phyloP scores from a whole-genome alignment of 768 basidiomycete genomes.

The Roridomyces roridus region DNA sequence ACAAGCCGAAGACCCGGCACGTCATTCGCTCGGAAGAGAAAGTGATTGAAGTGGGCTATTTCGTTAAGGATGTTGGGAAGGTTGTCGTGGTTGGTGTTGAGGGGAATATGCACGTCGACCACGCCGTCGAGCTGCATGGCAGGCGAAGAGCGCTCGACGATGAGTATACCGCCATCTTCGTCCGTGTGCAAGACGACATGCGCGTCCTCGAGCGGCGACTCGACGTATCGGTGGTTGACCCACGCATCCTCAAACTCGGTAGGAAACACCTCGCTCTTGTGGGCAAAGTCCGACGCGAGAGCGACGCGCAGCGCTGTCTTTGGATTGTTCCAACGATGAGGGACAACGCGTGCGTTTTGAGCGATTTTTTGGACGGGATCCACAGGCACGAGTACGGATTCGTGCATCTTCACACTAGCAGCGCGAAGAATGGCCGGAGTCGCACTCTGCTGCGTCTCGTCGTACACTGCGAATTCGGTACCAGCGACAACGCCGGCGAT shows the following conservation, averaged over 20 bases:
- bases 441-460: not conserved
- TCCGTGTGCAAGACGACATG: not conserved
- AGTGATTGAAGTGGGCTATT: constrained; percentile 9
- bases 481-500: constrained; percentile 7
- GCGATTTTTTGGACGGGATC: too few relatives aligned
- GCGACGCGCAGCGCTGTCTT: not conserved
- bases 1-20: too few relatives aligned
- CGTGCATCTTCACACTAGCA: too few relatives aligned
- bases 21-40: not conserved
- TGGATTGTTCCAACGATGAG: not conserved
- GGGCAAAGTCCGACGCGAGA: not conserved
- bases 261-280: not conserved
- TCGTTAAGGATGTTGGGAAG: not conserved
- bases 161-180: not conserved
- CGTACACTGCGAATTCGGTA: constrained; percentile 3
- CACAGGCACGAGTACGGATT: too few relatives aligned
- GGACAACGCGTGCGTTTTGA: not conserved
- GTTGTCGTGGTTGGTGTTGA: not conserved
- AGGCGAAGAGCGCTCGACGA: not conserved
- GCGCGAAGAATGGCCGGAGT: too few relatives aligned
- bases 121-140: not conserved
- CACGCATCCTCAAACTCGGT: too few relatives aligned
- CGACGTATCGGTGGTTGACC: not conserved
- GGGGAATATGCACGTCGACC: not conserved
- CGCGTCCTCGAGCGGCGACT: not conserved